A percentile compares a stretch with the other conserved stretches of the same genome.
Evolutionary conservation across 805 yeast genomes (phyloP).

Genomic region (Barnettozyma californica): DNA sequence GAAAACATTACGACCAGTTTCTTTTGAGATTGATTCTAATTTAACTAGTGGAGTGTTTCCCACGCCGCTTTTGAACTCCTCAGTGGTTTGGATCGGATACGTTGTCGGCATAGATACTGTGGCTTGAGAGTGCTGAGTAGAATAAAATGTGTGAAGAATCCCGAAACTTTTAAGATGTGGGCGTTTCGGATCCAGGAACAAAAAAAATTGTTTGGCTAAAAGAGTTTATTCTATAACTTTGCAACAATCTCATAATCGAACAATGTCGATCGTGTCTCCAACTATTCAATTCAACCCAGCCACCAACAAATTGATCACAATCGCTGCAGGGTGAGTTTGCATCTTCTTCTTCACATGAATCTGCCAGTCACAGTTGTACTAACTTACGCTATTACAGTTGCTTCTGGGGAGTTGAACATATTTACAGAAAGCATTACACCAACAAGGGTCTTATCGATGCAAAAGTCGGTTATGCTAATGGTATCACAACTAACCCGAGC

Average conservation of each 20-base stretch:
- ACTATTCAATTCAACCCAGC: conserved; percentile 37
- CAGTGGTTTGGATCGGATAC: conserved; percentile 16
- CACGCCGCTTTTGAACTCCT: conserved; percentile 26
- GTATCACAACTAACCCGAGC: conserved; percentile 45
- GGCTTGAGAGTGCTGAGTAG: too few species aligned
- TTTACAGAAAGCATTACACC: conserved; percentile 65
- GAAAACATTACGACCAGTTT: conserved; percentile 67
- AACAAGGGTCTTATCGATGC: conserved; percentile 65
- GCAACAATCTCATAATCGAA: too few species aligned
- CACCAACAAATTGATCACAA: conserved; percentile 48
- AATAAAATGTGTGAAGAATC: too few species aligned
- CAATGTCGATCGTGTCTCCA: conserved; percentile 30
- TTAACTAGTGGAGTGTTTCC: conserved; percentile 74
- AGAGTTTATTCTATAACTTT: too few species aligned
- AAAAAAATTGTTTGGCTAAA: too few species aligned
- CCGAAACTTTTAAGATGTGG: too few species aligned
- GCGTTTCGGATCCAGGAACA: too few species aligned
- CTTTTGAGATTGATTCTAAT: conserved; percentile 50
- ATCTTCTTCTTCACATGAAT: conserved; percentile 5
- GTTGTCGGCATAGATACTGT: too few species aligned
- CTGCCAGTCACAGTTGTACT: background rate
- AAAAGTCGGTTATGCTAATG: conserved; percentile 90
- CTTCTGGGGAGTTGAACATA: conserved; percentile 88
- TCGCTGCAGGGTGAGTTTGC: conserved; percentile 53
- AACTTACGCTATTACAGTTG: conserved; percentile 31